Percentiles rank a stretch among this genome's conserved stretches.
These are phyloP conservation scores for Verbascum thapsus DNA, from an alignment of 257 asterid species.

Conservation along the genomic window DNA sequence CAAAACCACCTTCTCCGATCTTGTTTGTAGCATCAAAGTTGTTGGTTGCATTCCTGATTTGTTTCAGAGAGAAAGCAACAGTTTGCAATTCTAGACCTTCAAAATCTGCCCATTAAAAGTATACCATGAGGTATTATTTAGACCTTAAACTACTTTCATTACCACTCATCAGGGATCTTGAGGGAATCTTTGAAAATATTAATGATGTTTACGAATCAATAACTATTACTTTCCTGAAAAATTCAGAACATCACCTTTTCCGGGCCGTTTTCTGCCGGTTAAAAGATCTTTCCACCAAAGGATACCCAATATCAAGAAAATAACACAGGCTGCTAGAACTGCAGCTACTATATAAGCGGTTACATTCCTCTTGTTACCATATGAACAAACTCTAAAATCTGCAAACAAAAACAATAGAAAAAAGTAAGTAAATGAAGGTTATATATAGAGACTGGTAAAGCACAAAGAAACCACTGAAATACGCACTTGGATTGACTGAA, in stretches of 20 bases:
- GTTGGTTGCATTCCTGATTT: constrained; percentile 81
- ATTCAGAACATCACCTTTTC: constrained; percentile 44
- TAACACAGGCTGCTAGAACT: constrained; percentile 39
- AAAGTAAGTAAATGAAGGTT: constrained; percentile 1
- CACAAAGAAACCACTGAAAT: constrained; percentile 11
- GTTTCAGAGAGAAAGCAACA: constrained; percentile 66
- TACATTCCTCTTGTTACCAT: constrained; percentile 52
- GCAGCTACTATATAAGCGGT: constrained; percentile 52
- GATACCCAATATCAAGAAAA: constrained; percentile 41
- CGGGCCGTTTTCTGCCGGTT: constrained; percentile 40
- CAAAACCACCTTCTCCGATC: constrained; percentile 97
- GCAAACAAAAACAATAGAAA: constrained; percentile 35
- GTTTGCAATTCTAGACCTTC: constrained; percentile 70
- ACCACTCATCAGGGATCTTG: no score
- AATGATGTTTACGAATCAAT: constrained; percentile 21
- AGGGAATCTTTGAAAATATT: no score
- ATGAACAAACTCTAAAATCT: constrained; percentile 71
- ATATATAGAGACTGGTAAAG: background rate
- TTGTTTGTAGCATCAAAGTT: constrained; percentile 72
- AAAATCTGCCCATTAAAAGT: constrained; percentile 47
- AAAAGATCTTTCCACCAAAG: constrained; percentile 72
- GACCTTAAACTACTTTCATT: constrained; percentile 4
- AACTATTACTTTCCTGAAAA: constrained; percentile 1
- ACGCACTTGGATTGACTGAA: constrained; percentile 74
- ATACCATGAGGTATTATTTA: no score